Conservation (phyloP, 345 rosid species). For the Tarenaya hassleriana region DNA sequence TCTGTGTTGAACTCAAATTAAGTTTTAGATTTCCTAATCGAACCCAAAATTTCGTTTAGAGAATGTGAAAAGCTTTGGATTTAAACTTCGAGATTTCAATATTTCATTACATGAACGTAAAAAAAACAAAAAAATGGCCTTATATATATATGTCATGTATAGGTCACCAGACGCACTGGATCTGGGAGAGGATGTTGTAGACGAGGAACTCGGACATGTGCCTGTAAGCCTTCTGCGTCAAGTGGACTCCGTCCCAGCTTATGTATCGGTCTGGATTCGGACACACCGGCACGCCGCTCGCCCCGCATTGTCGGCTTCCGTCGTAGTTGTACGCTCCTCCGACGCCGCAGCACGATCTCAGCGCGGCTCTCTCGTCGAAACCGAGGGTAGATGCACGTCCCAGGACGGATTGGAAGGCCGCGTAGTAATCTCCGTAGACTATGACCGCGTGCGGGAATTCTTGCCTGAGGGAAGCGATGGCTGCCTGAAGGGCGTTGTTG, state of each 20-base stretch:
- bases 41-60: no score
- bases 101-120: no score
- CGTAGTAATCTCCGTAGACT: conserved; percentile 22
- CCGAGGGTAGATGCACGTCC: not conserved
- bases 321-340: conserved; percentile 29
- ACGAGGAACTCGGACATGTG: conserved; percentile 23
- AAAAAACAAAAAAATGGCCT: no score
- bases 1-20: no score
- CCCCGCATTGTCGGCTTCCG: conserved; percentile 24
- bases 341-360: conserved; percentile 26
- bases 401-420: conserved; percentile 17
- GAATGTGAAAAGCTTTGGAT: no score
- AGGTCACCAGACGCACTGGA: no score
- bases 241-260: conserved; percentile 39
- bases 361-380: conserved; percentile 19
- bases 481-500: conserved; percentile 20
- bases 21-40: no score
- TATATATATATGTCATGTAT: no score
- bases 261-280: conserved; percentile 13
- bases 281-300: conserved; percentile 25
- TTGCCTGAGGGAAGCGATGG: conserved; percentile 11
- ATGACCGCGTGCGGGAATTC: conserved; percentile 18
- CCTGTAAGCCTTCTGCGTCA: conserved; percentile 27
- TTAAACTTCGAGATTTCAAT: no score
- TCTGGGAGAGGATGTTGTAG: conserved; percentile 14